These are phyloP conservation scores for Termitomyces sp. DNA, from an alignment of 768 basidiomycete genomes.

Conservation along the genomic window DNA sequence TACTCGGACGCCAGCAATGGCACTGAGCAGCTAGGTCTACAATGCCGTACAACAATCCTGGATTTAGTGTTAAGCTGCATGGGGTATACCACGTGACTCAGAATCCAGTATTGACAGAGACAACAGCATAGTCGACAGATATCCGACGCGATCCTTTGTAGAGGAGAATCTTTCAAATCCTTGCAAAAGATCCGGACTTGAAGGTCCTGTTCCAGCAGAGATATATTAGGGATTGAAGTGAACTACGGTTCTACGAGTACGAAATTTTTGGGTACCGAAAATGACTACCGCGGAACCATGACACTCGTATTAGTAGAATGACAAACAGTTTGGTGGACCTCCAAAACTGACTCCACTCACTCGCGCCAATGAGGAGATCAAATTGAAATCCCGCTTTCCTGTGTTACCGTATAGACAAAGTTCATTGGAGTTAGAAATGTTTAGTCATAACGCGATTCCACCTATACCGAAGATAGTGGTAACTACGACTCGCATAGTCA, in stretches of 20 bases:
- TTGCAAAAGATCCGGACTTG: conserved; percentile 12
- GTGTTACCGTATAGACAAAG: conserved; percentile 19
- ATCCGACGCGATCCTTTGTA: not conserved
- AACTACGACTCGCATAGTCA: conserved; percentile 23
- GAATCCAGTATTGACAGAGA: not conserved
- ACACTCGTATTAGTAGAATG: conserved; percentile 13
- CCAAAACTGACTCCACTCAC: conserved; percentile 10
- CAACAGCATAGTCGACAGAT: conserved; percentile 6
- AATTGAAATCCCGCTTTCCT: conserved; percentile 19
- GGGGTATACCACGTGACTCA: not conserved
- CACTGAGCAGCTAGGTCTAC: not conserved
- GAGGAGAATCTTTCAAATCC: not conserved
- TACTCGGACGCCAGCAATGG: too few species aligned
- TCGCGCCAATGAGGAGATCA: conserved; percentile 22
- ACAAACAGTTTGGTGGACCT: not conserved
- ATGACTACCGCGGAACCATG: conserved; percentile 21
- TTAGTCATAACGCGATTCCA: conserved; percentile 6
- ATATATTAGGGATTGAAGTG: not conserved
- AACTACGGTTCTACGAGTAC: not conserved
- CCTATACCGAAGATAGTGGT: conserved; percentile 20
- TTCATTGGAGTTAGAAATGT: not conserved
- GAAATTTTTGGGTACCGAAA: conserved; percentile 24
- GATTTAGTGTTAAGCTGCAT: not conserved
- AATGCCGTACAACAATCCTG: too few species aligned
- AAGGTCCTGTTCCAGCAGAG: too few species aligned